Base-by-base conservation (phyloP, 208 protist species). In the Crithidia thermophila region DNA sequence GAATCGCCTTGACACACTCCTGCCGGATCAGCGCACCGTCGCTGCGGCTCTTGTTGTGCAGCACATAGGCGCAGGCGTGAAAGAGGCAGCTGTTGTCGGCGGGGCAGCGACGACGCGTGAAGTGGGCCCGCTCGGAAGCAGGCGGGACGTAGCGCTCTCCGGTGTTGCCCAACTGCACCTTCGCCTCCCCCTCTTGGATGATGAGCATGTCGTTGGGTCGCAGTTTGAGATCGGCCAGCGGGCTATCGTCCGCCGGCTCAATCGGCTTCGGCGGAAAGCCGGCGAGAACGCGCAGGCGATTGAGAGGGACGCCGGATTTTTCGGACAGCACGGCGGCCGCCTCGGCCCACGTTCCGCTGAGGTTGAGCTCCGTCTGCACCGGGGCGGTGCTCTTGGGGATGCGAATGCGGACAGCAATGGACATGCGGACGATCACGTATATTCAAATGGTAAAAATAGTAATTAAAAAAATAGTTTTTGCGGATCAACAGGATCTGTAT, bases 41-140 rank as follows among this genome's bases (percentile, higher is more conserved):
- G 20, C 67, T 83, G 43, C 86, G 79, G 60, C 78, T 94, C 75
- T 93, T 90, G 69, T 96, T 62, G 43, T 90, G 76, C 57, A 98
- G 74, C 11, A 97, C 82, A 79, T 98, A 98, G 10, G 91, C 91
- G 34, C 88, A 87, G 14, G 92, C 84, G 67, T 98, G 94, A 63
- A 98, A 98, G 4, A 98, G 77, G 65, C 97, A 98, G 16, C 87
- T 95, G 72, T 98, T 98, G 68, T 98, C 96, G n/a, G 83, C 81
- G 1, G 94, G 91, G 45, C 96, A 95, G 20, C 81, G 65, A 14
- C 96, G 91, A 20, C 94, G 88, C 0, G 79, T 87, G 71, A 98
- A 95, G 77, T 91, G 85, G 20, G 83, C 87, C 28, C 60, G 73
- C 42, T 95, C 84, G 8, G 76, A 70, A 0, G 81, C 72, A 16